Evolutionary conservation across 2,329 filamentous ascomycete genomes (phyloP).

Genomic region (Pyricularia grisea): DNA sequence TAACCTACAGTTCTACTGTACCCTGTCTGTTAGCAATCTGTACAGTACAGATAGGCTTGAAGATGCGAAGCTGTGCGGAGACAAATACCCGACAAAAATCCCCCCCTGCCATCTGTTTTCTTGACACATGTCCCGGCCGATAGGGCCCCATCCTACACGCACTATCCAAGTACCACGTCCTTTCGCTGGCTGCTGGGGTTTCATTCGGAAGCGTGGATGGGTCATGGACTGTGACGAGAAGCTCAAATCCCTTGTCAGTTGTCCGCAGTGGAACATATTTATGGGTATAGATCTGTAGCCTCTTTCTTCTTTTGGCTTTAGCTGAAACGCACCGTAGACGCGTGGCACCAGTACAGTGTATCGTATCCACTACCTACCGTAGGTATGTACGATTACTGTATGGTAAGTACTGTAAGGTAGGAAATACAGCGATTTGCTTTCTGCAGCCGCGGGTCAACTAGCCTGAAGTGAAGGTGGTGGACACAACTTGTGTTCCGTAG

Average conservation of each 20-base stretch:
- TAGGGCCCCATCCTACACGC: not conserved
- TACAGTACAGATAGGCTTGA: not conserved
- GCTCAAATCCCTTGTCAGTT: not conserved
- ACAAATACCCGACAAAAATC: not conserved
- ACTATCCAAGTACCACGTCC: not conserved
- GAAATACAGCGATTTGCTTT: not conserved
- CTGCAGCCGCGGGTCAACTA: not conserved
- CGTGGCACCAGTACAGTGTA: not conserved
- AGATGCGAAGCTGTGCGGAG: not conserved
- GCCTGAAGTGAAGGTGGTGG: not conserved
- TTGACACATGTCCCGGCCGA: not conserved
- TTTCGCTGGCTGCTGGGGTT: not conserved
- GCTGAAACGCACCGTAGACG: not conserved
- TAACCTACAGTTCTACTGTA: too few relatives aligned
- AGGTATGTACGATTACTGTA: not conserved
- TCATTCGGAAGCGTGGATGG: not conserved
- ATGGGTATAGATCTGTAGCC: not conserved
- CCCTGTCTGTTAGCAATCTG: too few relatives aligned
- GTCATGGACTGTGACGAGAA: not conserved
- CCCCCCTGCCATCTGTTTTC: not conserved
- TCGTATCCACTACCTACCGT: not conserved
- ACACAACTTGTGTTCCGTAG: not conserved
- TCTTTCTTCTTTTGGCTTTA: conserved; percentile 1
- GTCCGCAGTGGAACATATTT: not conserved
- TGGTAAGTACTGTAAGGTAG: too few relatives aligned